Evolutionary conservation across 1,284 basidiomycete genomes (phyloP).

Genomic region (Ustilago xerochloae): DNA sequence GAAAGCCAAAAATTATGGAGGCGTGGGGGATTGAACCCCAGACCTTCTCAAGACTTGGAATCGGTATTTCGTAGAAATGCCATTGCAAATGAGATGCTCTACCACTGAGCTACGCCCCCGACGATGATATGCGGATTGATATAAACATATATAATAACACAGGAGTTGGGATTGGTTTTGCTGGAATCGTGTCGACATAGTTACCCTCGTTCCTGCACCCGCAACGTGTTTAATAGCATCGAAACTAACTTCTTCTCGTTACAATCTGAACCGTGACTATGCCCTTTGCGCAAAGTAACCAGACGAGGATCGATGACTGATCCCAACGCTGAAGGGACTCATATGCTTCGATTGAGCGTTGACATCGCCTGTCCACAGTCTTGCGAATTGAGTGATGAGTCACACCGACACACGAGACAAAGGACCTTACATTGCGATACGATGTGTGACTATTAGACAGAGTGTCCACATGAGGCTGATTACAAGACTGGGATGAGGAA

Average conservation of each 20-base stretch:
- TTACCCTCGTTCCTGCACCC: too few species aligned
- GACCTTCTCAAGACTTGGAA: conserved; percentile 36
- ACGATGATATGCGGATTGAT: neutral
- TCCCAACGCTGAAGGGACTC: neutral
- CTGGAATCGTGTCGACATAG: too few species aligned
- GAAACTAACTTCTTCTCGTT: too few species aligned
- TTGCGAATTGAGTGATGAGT: too few species aligned
- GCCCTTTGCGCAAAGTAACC: too few species aligned
- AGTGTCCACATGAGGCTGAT: neutral
- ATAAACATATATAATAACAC: too few species aligned
- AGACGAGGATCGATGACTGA: too few species aligned
- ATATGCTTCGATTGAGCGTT: neutral
- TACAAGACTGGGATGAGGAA: neutral
- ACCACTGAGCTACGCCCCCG: conserved; percentile 45
- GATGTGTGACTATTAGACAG: conserved; percentile 1
- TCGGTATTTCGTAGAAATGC: neutral
- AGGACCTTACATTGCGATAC: neutral
- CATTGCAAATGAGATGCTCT: conserved; percentile 48
- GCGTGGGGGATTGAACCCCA: conserved; percentile 48
- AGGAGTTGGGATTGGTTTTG: too few species aligned
- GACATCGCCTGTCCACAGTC: too few species aligned
- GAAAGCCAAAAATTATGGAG: conserved; percentile 29
- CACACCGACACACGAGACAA: neutral
- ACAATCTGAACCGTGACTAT: too few species aligned
- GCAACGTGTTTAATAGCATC: too few species aligned